Conservation (phyloP, 805 yeast species). For the Candida arabinofermentans region DNA sequence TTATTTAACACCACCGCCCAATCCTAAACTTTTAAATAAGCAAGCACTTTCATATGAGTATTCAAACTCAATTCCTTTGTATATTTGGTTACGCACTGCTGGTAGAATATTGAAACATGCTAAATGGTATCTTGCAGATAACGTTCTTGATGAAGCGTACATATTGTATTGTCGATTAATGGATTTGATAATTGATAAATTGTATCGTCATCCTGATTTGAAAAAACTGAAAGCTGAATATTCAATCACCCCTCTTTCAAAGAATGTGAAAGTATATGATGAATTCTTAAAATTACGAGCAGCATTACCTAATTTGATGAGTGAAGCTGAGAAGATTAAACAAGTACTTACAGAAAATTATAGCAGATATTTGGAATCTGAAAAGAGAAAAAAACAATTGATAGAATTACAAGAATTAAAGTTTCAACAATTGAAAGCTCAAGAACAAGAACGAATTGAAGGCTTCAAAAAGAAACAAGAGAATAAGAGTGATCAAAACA, state of each 20-base stretch:
- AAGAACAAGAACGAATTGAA: conserved; percentile 12
- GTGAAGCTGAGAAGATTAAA: conserved; percentile 29
- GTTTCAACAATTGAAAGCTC: conserved; percentile 16
- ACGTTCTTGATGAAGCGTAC: conserved; percentile 47
- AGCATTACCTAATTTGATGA: conserved; percentile 25
- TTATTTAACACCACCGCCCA: conserved; percentile 17
- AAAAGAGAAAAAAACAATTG: conserved; percentile 17
- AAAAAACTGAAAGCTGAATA: conserved; percentile 21
- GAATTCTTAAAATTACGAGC: conserved; percentile 22
- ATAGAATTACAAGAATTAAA: conserved; percentile 19
- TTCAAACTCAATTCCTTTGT: conserved; percentile 45
- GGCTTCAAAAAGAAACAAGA: conserved; percentile 8
- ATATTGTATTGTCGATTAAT: conserved; percentile 54
- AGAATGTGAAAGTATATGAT: conserved; percentile 23
- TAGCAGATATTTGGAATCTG: conserved; percentile 19
- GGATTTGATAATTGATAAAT: conserved; percentile 47
- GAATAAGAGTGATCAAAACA: conserved; percentile 1
- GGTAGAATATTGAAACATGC: conserved; percentile 45
- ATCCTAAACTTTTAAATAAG: conserved; percentile 36
- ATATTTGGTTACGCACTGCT: conserved; percentile 54
- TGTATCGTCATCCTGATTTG: conserved; percentile 45
- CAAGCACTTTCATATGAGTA: conserved; percentile 54
- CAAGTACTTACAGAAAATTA: conserved; percentile 23
- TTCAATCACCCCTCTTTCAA: conserved; percentile 17
- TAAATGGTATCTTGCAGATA: conserved; percentile 38